Percentiles rank a stretch among this genome's conserved stretches.
Conservation (phyloP, 2,329 filamentous ascomycete genomes). For the Tolypocladium sp. region DNA sequence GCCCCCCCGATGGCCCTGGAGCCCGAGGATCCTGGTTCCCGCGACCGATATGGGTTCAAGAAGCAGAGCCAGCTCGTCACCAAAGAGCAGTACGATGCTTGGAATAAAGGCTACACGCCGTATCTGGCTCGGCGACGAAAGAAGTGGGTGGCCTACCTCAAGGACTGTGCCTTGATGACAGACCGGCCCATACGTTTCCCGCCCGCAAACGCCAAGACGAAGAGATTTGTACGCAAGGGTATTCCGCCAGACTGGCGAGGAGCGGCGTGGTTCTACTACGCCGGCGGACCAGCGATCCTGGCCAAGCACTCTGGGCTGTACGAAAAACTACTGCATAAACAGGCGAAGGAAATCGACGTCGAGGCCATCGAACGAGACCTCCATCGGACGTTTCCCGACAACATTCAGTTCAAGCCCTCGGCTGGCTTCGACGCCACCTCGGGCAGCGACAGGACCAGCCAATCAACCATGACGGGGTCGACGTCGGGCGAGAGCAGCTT, state of each 20-base stretch:
- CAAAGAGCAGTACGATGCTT: constrained; percentile 68
- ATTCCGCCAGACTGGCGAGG: constrained; percentile 91
- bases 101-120: constrained; percentile 66
- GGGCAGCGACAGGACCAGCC: constrained; percentile 22
- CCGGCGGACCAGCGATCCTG: constrained; percentile 73
- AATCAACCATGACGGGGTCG: constrained; percentile 25
- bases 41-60: constrained; percentile 87
- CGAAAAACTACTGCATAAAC: constrained; percentile 53
- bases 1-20: constrained; percentile 19
- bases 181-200: constrained; percentile 71
- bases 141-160: constrained; percentile 76
- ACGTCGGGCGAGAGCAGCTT: constrained; percentile 24
- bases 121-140: constrained; percentile 65
- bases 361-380: constrained; percentile 92
- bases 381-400: constrained; percentile 91
- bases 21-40: constrained; percentile 39
- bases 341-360: constrained; percentile 62
- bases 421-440: constrained; percentile 21
- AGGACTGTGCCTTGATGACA: constrained; percentile 65
- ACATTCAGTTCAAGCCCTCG: constrained; percentile 73
- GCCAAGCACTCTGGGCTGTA: constrained; percentile 72
- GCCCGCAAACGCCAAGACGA: constrained; percentile 70
- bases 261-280: constrained; percentile 96
- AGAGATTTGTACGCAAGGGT: constrained; percentile 84
- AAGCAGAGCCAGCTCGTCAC: constrained; percentile 76